Evolutionary conservation across 352 stramenopile species (phyloP), one percentile per base, ranked within the genome.

Genomic region (Pythium volutum): DNA sequence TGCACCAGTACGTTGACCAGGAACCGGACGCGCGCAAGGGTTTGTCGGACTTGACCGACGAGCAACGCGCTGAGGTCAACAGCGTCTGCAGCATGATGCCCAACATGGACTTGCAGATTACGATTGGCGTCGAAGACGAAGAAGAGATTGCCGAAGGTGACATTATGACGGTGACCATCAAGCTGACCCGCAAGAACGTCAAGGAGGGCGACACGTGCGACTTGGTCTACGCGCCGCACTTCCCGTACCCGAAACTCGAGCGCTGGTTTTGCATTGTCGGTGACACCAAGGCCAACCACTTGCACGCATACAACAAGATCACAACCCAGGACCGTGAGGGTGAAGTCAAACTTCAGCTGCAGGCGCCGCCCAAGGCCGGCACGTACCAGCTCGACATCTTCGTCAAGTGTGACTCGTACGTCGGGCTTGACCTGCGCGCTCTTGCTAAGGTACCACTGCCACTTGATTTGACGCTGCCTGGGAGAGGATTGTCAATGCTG

Each of bases 71-170:
- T 0, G 97, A 99, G 64, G 91, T 99, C 55, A 88, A 95, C 59
- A 84, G 84, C 41, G 96, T 97, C 60, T 87, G 95, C 45, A 76
- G 95, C 39, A 95, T 98, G 75, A 87, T 99, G 67, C 97, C 97
- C 9, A 88, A 98, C 75, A 86, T 99, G 59, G 78, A 96, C 53
- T 79, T 99, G 31, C 75, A 86, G 55, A 92, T 95, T 66, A 89
- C 96, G 59, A 93, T 92, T 42, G 95, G 96, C 38, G 83, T 95
- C 15, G 86, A 95, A 27, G 84, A 95, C 50, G 88, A 96, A 68
- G 80, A 96, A 48, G 90, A 98, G 57, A 98, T 99, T 60, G 98
- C 97, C n/a, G 97, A 99, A 67, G 94, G 96, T 31, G 97, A 99
- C 86, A 91, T 99, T 52, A 98, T 98, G 73, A 99, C 97, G 46